phyloP scores from a whole-genome alignment of 805 yeast species.

The Saturnispora galanensis region DNA sequence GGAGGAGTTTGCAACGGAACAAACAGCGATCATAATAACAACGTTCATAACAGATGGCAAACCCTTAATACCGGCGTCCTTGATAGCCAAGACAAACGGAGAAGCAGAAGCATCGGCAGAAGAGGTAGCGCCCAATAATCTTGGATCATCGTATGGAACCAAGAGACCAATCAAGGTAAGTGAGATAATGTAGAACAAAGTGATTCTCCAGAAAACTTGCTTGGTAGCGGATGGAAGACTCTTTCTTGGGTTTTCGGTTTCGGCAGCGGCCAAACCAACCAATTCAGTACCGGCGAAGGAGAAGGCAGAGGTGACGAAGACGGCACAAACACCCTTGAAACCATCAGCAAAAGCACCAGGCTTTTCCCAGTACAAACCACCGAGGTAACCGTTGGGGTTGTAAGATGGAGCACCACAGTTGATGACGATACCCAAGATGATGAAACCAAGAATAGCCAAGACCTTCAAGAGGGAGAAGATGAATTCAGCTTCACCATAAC shows the following conservation, averaged over 20 bases:
- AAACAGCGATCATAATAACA: conserved; percentile 58
- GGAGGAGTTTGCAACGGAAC: conserved; percentile 68
- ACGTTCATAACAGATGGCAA: conserved; percentile 65
- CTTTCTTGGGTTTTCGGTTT: conserved; percentile 51
- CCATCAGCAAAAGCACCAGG: conserved; percentile 49
- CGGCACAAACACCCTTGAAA: conserved; percentile 57
- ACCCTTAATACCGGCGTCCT: conserved; percentile 48
- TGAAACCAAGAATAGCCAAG: conserved; percentile 49
- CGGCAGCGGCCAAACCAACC: conserved; percentile 58
- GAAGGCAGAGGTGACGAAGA: conserved; percentile 52
- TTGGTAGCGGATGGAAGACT: conserved; percentile 55
- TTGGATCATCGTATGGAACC: conserved; percentile 47
- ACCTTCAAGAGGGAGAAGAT: conserved; percentile 45
- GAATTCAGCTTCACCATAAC: conserved; percentile 64
- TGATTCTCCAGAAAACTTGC: conserved; percentile 56
- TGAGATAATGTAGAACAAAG: conserved; percentile 46
- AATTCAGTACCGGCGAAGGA: conserved; percentile 62
- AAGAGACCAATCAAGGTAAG: conserved; percentile 46
- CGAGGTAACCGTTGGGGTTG: conserved; percentile 37
- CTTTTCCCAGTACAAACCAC: conserved; percentile 47
- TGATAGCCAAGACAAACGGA: conserved; percentile 67
- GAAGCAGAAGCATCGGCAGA: conserved; percentile 49
- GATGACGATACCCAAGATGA: conserved; percentile 43
- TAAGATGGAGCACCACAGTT: conserved; percentile 60
- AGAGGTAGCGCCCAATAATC: conserved; percentile 38